Conservation (phyloP, 2,329 filamentous ascomycete species). For the Karstenula rhodostoma region DNA sequence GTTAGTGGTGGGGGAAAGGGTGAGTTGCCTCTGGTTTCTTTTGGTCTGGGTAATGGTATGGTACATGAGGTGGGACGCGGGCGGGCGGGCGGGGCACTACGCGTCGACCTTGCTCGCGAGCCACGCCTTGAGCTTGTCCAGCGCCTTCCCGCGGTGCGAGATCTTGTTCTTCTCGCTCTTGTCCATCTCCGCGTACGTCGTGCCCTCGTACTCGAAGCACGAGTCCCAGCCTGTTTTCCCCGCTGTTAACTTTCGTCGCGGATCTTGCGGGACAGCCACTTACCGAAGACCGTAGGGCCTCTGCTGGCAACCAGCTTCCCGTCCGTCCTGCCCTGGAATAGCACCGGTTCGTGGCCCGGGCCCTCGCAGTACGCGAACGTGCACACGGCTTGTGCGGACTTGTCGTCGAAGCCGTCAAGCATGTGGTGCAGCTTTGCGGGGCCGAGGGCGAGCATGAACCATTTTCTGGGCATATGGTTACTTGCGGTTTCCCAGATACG, state of each 20-base stretch:
- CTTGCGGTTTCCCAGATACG: not conserved
- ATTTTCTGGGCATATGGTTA: conserved; percentile 71
- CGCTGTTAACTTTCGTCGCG: conserved; percentile 14
- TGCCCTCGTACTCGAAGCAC: conserved; percentile 89
- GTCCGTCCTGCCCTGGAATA: conserved; percentile 91
- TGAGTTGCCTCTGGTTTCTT: conserved; percentile 8
- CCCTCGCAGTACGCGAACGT: conserved; percentile 93
- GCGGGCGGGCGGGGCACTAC: conserved; percentile 19
- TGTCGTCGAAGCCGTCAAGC: conserved; percentile 86
- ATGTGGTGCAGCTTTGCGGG: conserved; percentile 89
- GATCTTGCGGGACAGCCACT: conserved; percentile 40
- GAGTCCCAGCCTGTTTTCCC: conserved; percentile 82
- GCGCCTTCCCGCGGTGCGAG: conserved; percentile 87
- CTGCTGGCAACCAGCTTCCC: conserved; percentile 85
- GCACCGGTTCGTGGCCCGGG: conserved; percentile 80
- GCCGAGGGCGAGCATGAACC: conserved; percentile 86
- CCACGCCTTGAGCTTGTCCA: conserved; percentile 87
- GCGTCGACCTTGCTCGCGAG: conserved; percentile 60
- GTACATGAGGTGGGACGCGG: not conserved
- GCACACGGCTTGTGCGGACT: conserved; percentile 90
- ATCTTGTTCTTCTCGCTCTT: conserved; percentile 87
- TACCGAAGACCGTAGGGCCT: conserved; percentile 84
- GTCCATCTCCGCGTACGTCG: conserved; percentile 95
- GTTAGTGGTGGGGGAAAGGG: not conserved
- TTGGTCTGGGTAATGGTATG: conserved; percentile 24